Evolutionary conservation across 805 yeast species (phyloP).

Genomic region (Metschnikowia kunwiensis): DNA sequence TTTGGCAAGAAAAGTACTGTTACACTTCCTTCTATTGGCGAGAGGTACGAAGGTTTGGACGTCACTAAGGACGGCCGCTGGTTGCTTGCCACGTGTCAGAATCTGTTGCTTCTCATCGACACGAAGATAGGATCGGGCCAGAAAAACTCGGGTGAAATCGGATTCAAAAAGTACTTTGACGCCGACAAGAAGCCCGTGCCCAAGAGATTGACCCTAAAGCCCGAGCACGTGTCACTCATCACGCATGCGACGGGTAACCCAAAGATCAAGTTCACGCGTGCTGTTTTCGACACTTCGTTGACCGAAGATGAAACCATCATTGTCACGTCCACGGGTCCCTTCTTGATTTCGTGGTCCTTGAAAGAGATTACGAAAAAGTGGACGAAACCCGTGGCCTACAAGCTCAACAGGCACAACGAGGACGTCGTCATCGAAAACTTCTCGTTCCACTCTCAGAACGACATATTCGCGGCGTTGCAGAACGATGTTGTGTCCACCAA

Average conservation of each 20-base stretch:
- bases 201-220: slow-evolving; percentile 59
- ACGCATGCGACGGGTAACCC: slow-evolving; percentile 3
- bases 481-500: slow-evolving; percentile 75
- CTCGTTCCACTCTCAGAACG: slow-evolving; percentile 66
- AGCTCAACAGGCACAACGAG: slow-evolving; percentile 58
- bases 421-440: slow-evolving; percentile 75
- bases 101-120: slow-evolving; percentile 69
- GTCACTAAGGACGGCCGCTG: slow-evolving; percentile 78
- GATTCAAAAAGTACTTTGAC: slow-evolving; percentile 64
- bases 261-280: slow-evolving; percentile 59
- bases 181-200: slow-evolving; percentile 67
- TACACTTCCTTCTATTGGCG: slow-evolving; percentile 79
- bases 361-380: slow-evolving; percentile 54
- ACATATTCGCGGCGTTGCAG: slow-evolving; percentile 69
- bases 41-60: slow-evolving; percentile 62
- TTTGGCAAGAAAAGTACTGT: slow-evolving; percentile 78
- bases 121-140: slow-evolving; percentile 57
- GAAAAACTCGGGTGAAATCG: slow-evolving; percentile 54
- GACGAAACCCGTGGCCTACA: slow-evolving; percentile 46
- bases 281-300: slow-evolving; percentile 73
- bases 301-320: slow-evolving; percentile 64
- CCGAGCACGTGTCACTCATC: slow-evolving; percentile 59
- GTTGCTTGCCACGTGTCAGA: slow-evolving; percentile 75
- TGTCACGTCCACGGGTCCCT: slow-evolving; percentile 78
- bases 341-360: slow-evolving; percentile 77